These are phyloP conservation scores for Citrullus mucosospermus DNA, from an alignment of 306 rosid species.

Conservation along the genomic window DNA sequence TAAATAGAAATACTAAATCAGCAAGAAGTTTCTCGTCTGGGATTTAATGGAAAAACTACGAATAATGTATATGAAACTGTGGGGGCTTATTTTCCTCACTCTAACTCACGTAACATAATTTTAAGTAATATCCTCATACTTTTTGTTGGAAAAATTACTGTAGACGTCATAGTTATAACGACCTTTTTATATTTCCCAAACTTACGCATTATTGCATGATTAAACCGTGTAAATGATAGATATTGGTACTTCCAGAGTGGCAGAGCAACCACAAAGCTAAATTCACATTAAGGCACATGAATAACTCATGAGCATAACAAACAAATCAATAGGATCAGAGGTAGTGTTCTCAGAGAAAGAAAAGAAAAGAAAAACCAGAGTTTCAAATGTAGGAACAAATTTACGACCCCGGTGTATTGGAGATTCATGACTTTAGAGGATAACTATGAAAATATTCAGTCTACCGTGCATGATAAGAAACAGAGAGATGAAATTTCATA, in stretches of 20 bases:
- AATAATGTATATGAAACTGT: neutral
- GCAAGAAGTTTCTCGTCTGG: neutral
- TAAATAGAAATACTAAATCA: neutral
- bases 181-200: neutral
- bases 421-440: neutral
- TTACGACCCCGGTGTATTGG: neutral
- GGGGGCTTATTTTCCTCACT: neutral
- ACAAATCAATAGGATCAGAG: neutral
- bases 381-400: neutral
- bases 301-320: neutral
- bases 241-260: neutral
- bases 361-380: neutral
- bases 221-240: neutral
- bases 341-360: neutral
- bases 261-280: neutral
- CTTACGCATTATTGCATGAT: neutral
- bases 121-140: neutral
- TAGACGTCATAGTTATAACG: neutral
- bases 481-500: conserved; percentile 25
- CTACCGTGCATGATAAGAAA: neutral
- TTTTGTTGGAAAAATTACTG: too few species aligned
- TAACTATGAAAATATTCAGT: neutral
- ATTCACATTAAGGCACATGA: neutral
- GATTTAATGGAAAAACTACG: neutral
- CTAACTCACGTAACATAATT: neutral